phyloP scores from a whole-genome alignment of 495 filamentous ascomycete species.

The Aspergillus saccharolyticus region DNA sequence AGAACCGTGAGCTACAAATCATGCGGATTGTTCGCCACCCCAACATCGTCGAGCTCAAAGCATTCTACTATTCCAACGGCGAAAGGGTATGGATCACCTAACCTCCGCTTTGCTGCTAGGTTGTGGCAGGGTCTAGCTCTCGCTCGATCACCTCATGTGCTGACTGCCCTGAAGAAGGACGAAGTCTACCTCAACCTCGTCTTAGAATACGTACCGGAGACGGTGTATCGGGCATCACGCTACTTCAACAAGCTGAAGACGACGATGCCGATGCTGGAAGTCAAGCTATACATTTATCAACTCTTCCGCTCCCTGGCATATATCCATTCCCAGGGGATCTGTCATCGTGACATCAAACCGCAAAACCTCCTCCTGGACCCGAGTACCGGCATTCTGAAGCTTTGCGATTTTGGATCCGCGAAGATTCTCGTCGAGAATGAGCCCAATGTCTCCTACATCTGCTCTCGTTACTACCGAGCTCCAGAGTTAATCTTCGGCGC shows the following conservation, averaged over 20 bases:
- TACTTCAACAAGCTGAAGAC: slow-evolving; percentile 99
- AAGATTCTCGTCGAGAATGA: slow-evolving; percentile 99
- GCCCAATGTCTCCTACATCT: slow-evolving; percentile 99
- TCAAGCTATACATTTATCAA: slow-evolving; percentile 99
- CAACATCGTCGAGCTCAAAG: slow-evolving; percentile 97
- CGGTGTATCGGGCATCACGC: slow-evolving; percentile 94
- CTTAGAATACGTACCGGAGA: slow-evolving; percentile 97
- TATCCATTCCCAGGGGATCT: slow-evolving; percentile 99
- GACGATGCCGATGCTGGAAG: slow-evolving; percentile 97
- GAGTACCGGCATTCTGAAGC: slow-evolving; percentile 83
- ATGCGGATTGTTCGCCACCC: slow-evolving; percentile 99
- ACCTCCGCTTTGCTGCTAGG: background rate
- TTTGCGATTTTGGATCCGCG: slow-evolving; percentile 98
- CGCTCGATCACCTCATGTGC: slow-evolving; percentile 13
- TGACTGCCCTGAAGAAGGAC: slow-evolving; percentile 65
- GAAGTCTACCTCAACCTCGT: slow-evolving; percentile 99
- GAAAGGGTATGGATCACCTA: slow-evolving; percentile 63
- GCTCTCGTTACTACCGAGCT: slow-evolving; percentile 96
- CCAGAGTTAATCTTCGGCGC: slow-evolving; percentile 98
- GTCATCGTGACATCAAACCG: slow-evolving; percentile 98
- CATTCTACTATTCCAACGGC: slow-evolving; percentile 99
- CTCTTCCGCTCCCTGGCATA: slow-evolving; percentile 97
- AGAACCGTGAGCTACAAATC: slow-evolving; percentile 99
- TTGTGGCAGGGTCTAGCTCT: background rate
- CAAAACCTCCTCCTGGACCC: slow-evolving; percentile 95